Evolutionary conservation across 345 rosid genomes (phyloP).

Genomic region (Hibiscus syriacus): DNA sequence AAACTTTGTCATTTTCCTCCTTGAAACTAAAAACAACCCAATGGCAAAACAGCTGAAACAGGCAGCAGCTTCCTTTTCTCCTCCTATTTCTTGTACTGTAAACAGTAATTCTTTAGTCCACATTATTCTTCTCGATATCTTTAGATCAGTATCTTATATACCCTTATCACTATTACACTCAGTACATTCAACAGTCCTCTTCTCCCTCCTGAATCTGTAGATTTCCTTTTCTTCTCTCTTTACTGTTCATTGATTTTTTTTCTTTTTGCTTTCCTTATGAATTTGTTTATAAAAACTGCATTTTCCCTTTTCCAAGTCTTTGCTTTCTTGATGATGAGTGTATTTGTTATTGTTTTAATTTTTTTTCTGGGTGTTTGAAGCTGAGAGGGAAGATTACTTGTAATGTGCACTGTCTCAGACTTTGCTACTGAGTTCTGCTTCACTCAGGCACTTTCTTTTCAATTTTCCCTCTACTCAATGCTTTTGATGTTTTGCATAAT

Average conservation of each 20-base stretch:
- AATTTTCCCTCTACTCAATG: neutral
- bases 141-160: constrained; percentile 12
- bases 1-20: constrained; percentile 40
- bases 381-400: neutral
- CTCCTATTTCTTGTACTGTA: constrained; percentile 19
- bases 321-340: constrained; percentile 2
- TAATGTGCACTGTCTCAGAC: constrained; percentile 9
- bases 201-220: constrained; percentile 12
- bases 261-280: too few species aligned
- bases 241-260: neutral
- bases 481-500: neutral
- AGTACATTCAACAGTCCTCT: constrained; percentile 12
- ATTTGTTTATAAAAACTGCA: constrained; percentile 19
- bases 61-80: constrained; percentile 26
- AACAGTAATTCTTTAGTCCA: constrained; percentile 19
- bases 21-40: constrained; percentile 17
- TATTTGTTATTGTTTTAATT: neutral
- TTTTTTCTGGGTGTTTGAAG: neutral
- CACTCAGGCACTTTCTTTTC: neutral
- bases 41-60: constrained; percentile 38
- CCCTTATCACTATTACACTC: neutral
- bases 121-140: constrained; percentile 25
- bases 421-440: too few species aligned
- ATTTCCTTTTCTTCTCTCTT: constrained; percentile 15
- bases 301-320: constrained; percentile 10